A percentile compares a stretch with the other conserved stretches of the same genome.
These are phyloP conservation scores for Bombardia bombarda DNA, from an alignment of 495 filamentous ascomycete species.

Conservation along the genomic window DNA sequence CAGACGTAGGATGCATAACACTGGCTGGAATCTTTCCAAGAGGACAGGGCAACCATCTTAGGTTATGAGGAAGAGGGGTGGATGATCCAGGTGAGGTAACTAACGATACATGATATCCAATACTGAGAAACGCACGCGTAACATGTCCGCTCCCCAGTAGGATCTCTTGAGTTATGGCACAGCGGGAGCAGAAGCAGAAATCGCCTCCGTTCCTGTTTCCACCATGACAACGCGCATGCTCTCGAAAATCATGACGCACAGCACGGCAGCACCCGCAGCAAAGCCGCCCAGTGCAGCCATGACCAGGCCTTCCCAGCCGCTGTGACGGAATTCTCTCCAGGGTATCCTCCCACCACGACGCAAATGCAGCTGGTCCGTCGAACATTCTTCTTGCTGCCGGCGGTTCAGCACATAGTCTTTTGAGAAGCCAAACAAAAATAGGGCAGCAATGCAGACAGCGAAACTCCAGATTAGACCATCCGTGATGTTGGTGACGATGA, in stretches of 20 bases:
- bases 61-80: too few species aligned
- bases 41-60: too few species aligned
- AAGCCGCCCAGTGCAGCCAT: not conserved
- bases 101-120: too few species aligned
- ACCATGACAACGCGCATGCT: not conserved
- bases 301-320: not conserved
- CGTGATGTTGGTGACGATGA: conserved; percentile 23
- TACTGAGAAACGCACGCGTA: too few species aligned
- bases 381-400: not conserved
- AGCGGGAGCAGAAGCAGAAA: not conserved
- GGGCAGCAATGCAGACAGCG: conserved; percentile 42
- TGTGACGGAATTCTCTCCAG: not conserved
- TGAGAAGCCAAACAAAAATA: conserved; percentile 43
- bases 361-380: not conserved
- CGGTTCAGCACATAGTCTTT: conserved; percentile 20
- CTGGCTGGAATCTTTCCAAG: too few species aligned
- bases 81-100: too few species aligned
- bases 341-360: too few species aligned
- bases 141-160: too few species aligned
- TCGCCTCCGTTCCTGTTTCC: not conserved
- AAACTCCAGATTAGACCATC: conserved; percentile 41
- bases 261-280: not conserved
- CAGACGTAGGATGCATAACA: too few species aligned
- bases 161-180: not conserved
- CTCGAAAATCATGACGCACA: not conserved